Evolutionary conservation across 495 filamentous ascomycete species (phyloP).

Genomic region (Cenococcum geophilum): DNA sequence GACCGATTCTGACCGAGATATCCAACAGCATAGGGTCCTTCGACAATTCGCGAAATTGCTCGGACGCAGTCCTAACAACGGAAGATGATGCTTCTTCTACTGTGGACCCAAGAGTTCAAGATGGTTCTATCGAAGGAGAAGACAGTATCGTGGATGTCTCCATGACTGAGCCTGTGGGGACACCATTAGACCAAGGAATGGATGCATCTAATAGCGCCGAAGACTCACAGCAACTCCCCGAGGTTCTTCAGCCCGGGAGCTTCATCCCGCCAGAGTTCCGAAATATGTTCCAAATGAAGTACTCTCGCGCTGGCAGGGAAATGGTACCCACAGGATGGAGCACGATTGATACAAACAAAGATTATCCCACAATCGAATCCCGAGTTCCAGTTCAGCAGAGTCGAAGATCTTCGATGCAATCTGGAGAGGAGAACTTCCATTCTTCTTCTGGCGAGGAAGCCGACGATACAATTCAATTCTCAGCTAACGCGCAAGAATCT

Average conservation of each 20-base stretch:
- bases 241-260: constrained; percentile 44
- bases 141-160: constrained; percentile 88
- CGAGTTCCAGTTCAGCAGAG: constrained; percentile 40
- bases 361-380: constrained; percentile 51
- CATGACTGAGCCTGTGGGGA: constrained; percentile 58
- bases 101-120: constrained; percentile 62
- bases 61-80: constrained; percentile 64
- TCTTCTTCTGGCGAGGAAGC: constrained; percentile 26
- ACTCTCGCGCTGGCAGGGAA: constrained; percentile 49
- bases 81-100: constrained; percentile 68
- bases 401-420: constrained; percentile 37
- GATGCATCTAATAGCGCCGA: constrained; percentile 21
- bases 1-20: constrained; percentile 51
- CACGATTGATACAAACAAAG: constrained; percentile 46
- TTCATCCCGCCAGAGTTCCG: constrained; percentile 53
- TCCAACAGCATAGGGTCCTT: constrained; percentile 38
- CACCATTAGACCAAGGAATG: constrained; percentile 30
- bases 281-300: constrained; percentile 63
- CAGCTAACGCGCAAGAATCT: constrained; percentile 11
- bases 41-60: constrained; percentile 50
- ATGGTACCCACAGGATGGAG: constrained; percentile 60
- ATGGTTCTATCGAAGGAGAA: constrained; percentile 76
- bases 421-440: constrained; percentile 23
- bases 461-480: constrained; percentile 26
- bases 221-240: constrained; percentile 40